Evolutionary conservation across 164 flowering plant genomes (phyloP).

Genomic region (Umbellularia californica): DNA sequence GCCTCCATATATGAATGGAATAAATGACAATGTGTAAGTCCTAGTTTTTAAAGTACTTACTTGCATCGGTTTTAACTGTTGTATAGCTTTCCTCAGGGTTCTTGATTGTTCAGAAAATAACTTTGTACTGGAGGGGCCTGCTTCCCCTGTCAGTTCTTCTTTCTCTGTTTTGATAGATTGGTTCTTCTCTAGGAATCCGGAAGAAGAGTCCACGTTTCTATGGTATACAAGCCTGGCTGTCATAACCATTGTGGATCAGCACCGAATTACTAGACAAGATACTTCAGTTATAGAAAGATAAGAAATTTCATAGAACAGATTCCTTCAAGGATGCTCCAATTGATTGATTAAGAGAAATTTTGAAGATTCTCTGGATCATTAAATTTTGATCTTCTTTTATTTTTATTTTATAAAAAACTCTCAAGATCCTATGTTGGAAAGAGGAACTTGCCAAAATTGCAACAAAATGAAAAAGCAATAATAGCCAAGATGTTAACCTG

Average conservation of each 20-base stretch:
- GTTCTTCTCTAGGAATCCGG: conserved; percentile 25
- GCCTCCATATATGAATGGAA: neutral
- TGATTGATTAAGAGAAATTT: neutral
- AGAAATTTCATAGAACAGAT: neutral
- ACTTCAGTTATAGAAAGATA: neutral
- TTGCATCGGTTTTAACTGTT: conserved; percentile 68
- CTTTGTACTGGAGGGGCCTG: conserved; percentile 30
- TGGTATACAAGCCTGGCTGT: conserved; percentile 89
- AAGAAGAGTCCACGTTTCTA: conserved; percentile 24
- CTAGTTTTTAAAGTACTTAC: conserved; percentile 25
- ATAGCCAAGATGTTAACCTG: conserved; percentile 45
- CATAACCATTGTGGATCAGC: conserved; percentile 34
- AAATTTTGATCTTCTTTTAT: too few relatives aligned
- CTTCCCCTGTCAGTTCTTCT: conserved; percentile 28
- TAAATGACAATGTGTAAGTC: neutral
- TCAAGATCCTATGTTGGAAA: neutral
- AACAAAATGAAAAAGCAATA: neutral
- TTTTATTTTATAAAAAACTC: too few relatives aligned
- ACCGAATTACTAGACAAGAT: conserved; percentile 3
- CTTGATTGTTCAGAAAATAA: conserved; percentile 54
- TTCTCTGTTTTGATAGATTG: conserved; percentile 23
- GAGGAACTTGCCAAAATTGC: neutral
- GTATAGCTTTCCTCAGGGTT: conserved; percentile 55
- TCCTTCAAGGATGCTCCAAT: neutral
- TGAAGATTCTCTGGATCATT: neutral